Evolutionary conservation across 1,139 yeast genomes (phyloP).

Genomic region (Arxiozyma heterogenica): DNA sequence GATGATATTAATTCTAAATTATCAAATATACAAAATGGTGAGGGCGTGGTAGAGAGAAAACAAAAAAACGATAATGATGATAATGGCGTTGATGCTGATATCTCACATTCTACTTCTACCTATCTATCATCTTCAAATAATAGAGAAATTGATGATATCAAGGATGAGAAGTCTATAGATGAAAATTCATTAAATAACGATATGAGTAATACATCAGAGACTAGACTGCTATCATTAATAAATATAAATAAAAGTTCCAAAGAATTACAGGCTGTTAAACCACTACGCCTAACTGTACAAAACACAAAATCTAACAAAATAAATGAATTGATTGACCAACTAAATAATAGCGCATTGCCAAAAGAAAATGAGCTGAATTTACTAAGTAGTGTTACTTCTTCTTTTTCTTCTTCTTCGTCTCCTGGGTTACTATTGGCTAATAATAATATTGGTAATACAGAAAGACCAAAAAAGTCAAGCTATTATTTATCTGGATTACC

Average conservation of each 20-base stretch:
- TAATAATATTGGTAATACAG: not conserved
- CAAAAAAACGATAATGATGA: not conserved
- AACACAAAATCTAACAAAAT: conserved; percentile 10
- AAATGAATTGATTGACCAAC: conserved; percentile 25
- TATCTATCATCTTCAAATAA: not conserved
- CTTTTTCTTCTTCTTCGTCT: not conserved
- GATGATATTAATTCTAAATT: not conserved
- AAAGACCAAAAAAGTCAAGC: conserved; percentile 18
- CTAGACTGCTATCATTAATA: conserved; percentile 10
- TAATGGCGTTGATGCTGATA: not conserved
- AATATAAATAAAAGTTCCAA: too few relatives aligned
- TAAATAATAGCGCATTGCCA: conserved; percentile 21
- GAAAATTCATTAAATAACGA: not conserved
- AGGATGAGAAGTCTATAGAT: too few relatives aligned
- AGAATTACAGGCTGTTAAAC: not conserved
- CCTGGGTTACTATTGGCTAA: not conserved
- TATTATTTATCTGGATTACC: conserved; percentile 22
- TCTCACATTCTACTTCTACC: not conserved
- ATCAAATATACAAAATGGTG: not conserved
- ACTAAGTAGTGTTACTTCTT: too few relatives aligned
- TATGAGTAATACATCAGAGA: conserved; percentile 5
- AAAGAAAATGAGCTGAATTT: not conserved
- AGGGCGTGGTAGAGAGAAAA: not conserved
- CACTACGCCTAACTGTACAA: not conserved
- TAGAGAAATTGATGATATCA: too few relatives aligned